These are phyloP conservation scores for Polysphondylium violaceum DNA, from an alignment of 78 protist genomes.

Conservation along the genomic window DNA sequence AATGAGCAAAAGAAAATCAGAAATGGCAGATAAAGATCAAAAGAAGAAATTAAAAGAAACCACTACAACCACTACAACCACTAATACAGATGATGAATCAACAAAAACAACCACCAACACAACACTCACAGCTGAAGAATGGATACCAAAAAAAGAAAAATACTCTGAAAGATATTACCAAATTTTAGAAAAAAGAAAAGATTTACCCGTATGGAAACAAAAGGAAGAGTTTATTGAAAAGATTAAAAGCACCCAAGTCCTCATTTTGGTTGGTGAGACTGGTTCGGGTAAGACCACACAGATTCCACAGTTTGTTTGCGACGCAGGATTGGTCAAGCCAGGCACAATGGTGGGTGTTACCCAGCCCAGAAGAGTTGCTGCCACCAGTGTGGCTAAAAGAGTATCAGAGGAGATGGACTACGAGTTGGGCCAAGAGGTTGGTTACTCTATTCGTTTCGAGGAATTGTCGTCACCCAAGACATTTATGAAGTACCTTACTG, in stretches of 20 bases:
- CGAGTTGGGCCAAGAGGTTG: slow-evolving; percentile 96
- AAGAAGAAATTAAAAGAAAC: neutral
- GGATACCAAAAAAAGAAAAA: slow-evolving; percentile 80
- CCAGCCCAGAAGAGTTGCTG: slow-evolving; percentile 99
- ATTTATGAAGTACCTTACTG: slow-evolving; percentile 92
- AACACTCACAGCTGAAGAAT: neutral
- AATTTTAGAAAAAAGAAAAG: slow-evolving; percentile 86
- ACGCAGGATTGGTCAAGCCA: slow-evolving; percentile 73
- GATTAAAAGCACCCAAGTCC: slow-evolving; percentile 84
- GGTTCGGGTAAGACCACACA: slow-evolving; percentile 99
- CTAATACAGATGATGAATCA: no score
- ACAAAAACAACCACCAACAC: neutral
- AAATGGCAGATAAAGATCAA: neutral
- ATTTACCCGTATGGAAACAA: slow-evolving; percentile 95
- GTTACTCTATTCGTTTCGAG: slow-evolving; percentile 99
- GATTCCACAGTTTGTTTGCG: slow-evolving; percentile 87
- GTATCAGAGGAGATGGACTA: slow-evolving; percentile 99
- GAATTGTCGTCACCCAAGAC: slow-evolving; percentile 94
- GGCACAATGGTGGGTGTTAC: slow-evolving; percentile 95
- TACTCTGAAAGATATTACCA: slow-evolving; percentile 90
- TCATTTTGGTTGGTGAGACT: slow-evolving; percentile 99
- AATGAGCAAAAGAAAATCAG: slow-evolving; percentile 3
- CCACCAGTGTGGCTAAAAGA: slow-evolving; percentile 93
- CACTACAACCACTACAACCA: neutral
- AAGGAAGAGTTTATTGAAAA: slow-evolving; percentile 77